Percentiles rank a stretch among this genome's conserved stretches.
Evolutionary conservation across 768 basidiomycete genomes (phyloP).

Genomic region (Mycena crocata): DNA sequence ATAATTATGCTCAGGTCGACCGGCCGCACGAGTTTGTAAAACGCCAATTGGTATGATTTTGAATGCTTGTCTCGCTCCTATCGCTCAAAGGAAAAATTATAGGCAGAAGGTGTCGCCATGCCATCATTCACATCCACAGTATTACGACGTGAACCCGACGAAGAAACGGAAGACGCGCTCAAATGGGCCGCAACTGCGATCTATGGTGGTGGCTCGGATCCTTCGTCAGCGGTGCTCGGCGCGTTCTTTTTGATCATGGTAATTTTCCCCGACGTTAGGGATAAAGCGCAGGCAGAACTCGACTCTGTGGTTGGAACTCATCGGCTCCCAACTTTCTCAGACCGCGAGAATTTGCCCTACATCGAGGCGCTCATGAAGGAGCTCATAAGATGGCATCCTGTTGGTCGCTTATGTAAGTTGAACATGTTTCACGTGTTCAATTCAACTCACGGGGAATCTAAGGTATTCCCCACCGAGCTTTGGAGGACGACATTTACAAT

Average conservation of each 20-base stretch:
- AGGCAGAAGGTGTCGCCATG: slow-evolving; percentile 50
- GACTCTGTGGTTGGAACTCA: slow-evolving; percentile 44
- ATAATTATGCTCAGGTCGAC: slow-evolving; percentile 46
- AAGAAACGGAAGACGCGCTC: slow-evolving; percentile 51
- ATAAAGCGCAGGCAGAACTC: slow-evolving; percentile 47
- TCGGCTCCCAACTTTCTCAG: slow-evolving; percentile 45
- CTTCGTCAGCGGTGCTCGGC: slow-evolving; percentile 39
- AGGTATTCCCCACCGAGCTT: slow-evolving; percentile 29
- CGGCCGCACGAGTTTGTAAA: slow-evolving; percentile 54
- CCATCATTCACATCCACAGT: slow-evolving; percentile 57
- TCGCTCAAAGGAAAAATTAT: neutral
- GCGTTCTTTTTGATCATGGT: slow-evolving; percentile 48
- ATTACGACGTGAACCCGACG: slow-evolving; percentile 46
- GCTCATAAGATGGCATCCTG: slow-evolving; percentile 43
- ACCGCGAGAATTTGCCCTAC: slow-evolving; percentile 43
- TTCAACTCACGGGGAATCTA: neutral
- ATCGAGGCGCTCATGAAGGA: slow-evolving; percentile 46
- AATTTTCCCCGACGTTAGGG: slow-evolving; percentile 42
- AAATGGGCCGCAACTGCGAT: slow-evolving; percentile 49
- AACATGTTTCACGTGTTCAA: slow-evolving; percentile 6
- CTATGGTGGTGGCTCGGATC: slow-evolving; percentile 50
- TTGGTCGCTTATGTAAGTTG: slow-evolving; percentile 42
- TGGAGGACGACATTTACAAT: slow-evolving; percentile 38
- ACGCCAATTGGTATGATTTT: slow-evolving; percentile 42
- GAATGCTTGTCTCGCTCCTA: neutral